A percentile compares a stretch with the other conserved stretches of the same genome.
Conservation (phyloP, 768 basidiomycete species). For the Steccherinum ochraceum region DNA sequence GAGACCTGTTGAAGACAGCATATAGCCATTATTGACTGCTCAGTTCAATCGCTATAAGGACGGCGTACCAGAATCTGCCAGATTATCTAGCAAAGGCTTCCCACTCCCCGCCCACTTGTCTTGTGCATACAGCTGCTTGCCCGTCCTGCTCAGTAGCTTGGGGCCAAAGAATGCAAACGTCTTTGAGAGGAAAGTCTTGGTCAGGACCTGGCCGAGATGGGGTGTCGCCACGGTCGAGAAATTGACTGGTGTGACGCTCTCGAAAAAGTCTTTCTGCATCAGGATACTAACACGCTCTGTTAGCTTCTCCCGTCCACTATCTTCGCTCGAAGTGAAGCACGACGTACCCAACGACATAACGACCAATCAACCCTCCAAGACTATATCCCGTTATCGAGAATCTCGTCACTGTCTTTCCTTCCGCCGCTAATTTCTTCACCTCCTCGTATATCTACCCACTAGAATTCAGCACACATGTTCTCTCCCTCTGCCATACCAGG, state of each 20-base stretch:
- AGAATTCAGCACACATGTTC: neutral
- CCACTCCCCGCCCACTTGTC: constrained; percentile 71
- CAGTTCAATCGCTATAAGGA: too few relatives aligned
- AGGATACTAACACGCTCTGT: constrained; percentile 26
- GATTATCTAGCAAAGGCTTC: constrained; percentile 62
- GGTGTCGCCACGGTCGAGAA: constrained; percentile 84
- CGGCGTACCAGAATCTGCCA: constrained; percentile 66
- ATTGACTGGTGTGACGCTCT: constrained; percentile 63
- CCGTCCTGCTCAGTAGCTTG: constrained; percentile 68
- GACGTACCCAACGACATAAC: constrained; percentile 67
- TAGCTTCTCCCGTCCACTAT: too few relatives aligned
- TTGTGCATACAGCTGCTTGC: constrained; percentile 46
- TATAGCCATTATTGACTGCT: too few relatives aligned
- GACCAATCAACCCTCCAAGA: constrained; percentile 76
- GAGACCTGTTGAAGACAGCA: constrained; percentile 37
- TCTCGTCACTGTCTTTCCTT: constrained; percentile 53
- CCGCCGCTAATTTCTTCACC: constrained; percentile 38
- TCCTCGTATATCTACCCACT: constrained; percentile 46
- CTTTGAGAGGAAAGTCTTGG: constrained; percentile 52
- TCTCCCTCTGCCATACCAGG: neutral
- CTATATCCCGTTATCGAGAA: constrained; percentile 77
- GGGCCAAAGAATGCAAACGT: constrained; percentile 55
- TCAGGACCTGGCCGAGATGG: constrained; percentile 67
- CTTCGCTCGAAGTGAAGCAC: neutral
- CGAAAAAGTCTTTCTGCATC: constrained; percentile 65